Conservation (phyloP, 139 green algal species). For the Pleodorina starrii region DNA sequence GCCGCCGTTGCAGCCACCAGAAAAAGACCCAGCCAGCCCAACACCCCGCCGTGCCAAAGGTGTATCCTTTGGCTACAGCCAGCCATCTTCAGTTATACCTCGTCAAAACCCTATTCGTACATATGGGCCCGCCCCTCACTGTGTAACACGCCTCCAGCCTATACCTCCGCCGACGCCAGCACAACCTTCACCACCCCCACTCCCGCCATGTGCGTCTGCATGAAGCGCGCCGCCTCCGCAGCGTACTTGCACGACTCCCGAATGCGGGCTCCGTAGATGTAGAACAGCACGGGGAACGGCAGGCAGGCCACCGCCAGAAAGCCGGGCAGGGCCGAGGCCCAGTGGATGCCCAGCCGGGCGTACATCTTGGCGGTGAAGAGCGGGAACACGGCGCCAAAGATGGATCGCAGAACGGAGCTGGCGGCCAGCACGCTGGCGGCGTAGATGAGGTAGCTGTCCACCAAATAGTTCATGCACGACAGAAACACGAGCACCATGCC, state of each 20-base stretch:
- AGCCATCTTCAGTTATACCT: neutral
- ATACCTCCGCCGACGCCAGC: neutral
- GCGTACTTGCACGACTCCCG: constrained; percentile 20
- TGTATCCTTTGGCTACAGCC: neutral
- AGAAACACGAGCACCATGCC: constrained; percentile 44
- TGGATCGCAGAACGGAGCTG: constrained; percentile 22
- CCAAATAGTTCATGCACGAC: constrained; percentile 16
- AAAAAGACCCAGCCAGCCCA: neutral
- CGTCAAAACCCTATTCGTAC: neutral
- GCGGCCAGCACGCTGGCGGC: constrained; percentile 32
- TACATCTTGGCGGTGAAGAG: constrained; percentile 39
- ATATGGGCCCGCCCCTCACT: neutral
- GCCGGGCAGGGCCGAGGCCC: constrained; percentile 30
- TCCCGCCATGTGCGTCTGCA: neutral
- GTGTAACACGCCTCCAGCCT: neutral
- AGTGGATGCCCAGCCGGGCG: constrained; percentile 22
- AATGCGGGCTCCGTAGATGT: constrained; percentile 2
- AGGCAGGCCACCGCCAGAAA: constrained; percentile 34
- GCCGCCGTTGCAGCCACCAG: neutral
- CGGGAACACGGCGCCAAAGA: constrained; percentile 37
- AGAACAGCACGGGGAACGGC: constrained; percentile 43
- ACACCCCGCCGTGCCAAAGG: neutral
- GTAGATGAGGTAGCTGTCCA: constrained; percentile 40
- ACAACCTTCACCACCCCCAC: neutral
- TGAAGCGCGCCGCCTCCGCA: neutral